These are phyloP conservation scores for Pilobolus umbonatus DNA, from an alignment of 192 early-diverging fungal species.

Conservation along the genomic window DNA sequence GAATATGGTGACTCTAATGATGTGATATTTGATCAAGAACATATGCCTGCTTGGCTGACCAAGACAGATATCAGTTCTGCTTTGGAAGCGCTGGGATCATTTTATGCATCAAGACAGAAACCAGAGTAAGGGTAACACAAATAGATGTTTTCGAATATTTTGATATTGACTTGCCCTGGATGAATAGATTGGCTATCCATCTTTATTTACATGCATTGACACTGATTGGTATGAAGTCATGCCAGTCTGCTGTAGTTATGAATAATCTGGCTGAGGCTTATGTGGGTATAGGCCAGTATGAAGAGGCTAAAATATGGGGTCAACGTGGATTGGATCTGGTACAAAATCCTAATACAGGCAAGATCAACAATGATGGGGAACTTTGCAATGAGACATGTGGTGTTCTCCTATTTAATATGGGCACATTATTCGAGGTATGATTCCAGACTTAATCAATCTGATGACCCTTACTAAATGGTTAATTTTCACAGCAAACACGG, in stretches of 20 bases:
- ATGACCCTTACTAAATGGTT: too few species aligned
- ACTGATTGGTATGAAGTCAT: conserved; percentile 34
- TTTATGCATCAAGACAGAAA: conserved; percentile 45
- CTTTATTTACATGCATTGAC: conserved; percentile 50
- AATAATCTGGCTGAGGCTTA: conserved; percentile 55
- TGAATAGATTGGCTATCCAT: conserved; percentile 45
- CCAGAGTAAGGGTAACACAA: conserved; percentile 32
- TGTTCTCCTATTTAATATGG: conserved; percentile 51
- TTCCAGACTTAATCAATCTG: too few species aligned
- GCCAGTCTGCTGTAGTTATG: conserved; percentile 52
- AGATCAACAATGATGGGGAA: conserved; percentile 27
- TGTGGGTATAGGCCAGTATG: conserved; percentile 41
- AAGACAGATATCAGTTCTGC: conserved; percentile 48
- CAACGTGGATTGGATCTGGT: conserved; percentile 45
- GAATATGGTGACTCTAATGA: conserved; percentile 26
- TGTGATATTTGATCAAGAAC: conserved; percentile 39
- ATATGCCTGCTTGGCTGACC: conserved; percentile 51
- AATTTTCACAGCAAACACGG: conserved; percentile 32
- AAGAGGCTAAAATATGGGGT: conserved; percentile 51
- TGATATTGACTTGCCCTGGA: not conserved
- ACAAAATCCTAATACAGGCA: conserved; percentile 37
- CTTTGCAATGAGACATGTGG: conserved; percentile 51
- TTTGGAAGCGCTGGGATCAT: conserved; percentile 48
- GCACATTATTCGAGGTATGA: conserved; percentile 54
- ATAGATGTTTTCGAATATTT: not conserved